Evolutionary conservation across 805 yeast species (phyloP).

Genomic region (Candida silvicultrix): DNA sequence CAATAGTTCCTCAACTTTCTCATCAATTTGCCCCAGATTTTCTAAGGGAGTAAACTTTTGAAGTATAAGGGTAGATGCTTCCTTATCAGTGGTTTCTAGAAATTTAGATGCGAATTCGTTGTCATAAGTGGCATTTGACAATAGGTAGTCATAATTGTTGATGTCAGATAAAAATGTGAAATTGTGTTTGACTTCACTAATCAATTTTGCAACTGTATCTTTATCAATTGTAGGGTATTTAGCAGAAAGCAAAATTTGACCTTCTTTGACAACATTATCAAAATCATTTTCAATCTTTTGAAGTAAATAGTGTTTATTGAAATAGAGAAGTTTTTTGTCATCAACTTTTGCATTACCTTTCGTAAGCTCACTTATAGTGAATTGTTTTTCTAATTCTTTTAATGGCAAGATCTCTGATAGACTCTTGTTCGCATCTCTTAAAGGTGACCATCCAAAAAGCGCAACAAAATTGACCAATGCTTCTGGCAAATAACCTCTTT

Average conservation of each 20-base stretch:
- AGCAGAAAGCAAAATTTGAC: slow-evolving; percentile 14
- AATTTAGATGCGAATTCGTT: slow-evolving; percentile 26
- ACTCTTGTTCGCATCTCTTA: slow-evolving; percentile 43
- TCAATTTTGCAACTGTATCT: slow-evolving; percentile 31
- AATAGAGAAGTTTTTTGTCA: slow-evolving; percentile 62
- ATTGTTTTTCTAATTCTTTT: slow-evolving; percentile 44
- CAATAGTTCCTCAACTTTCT: slow-evolving; percentile 1
- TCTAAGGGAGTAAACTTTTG: slow-evolving; percentile 8
- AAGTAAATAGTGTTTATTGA: slow-evolving; percentile 67
- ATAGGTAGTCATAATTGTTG: slow-evolving; percentile 42
- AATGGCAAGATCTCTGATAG: slow-evolving; percentile 46
- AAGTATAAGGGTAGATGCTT: slow-evolving; percentile 11
- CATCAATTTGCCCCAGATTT: slow-evolving; percentile 4
- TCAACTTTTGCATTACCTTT: slow-evolving; percentile 94
- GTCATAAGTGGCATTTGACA: slow-evolving; percentile 26
- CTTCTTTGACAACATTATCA: slow-evolving; percentile 29
- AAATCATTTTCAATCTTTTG: slow-evolving; percentile 34
- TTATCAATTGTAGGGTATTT: slow-evolving; percentile 14
- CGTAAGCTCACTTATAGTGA: slow-evolving; percentile 69
- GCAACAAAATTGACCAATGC: slow-evolving; percentile 85
- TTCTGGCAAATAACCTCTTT: slow-evolving; percentile 72
- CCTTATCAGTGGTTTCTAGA: slow-evolving; percentile 13
- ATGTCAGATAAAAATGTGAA: slow-evolving; percentile 52
- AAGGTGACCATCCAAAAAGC: slow-evolving; percentile 93
- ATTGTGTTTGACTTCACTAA: slow-evolving; percentile 40